phyloP scores from a whole-genome alignment of 345 rosid genomes.

The Pseudoturritis turrita region DNA sequence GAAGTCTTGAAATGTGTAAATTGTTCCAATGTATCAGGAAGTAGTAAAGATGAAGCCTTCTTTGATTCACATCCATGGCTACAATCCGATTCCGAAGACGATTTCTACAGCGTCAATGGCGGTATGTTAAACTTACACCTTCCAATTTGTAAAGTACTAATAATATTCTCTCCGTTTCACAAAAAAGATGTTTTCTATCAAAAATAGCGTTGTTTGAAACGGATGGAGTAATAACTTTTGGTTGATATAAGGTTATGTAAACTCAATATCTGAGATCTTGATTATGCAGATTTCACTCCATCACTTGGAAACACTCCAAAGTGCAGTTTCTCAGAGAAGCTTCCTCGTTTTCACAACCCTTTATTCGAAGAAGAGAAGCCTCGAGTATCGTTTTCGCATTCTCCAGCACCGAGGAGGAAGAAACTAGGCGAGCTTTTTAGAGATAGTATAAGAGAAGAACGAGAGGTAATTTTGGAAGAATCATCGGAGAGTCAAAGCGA shows the following conservation, averaged over 20 bases:
- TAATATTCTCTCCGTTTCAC: background rate
- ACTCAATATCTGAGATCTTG: background rate
- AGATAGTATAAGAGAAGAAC: slow-evolving; percentile 46
- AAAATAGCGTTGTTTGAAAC: too few relatives aligned
- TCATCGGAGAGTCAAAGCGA: slow-evolving; percentile 22
- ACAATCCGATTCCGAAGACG: slow-evolving; percentile 88
- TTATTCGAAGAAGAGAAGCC: slow-evolving; percentile 28
- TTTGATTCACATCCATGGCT: slow-evolving; percentile 72
- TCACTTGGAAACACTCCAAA: slow-evolving; percentile 79
- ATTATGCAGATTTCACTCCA: slow-evolving; percentile 73
- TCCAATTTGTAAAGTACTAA: background rate
- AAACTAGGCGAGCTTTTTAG: slow-evolving; percentile 65
- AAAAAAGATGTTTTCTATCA: too few relatives aligned
- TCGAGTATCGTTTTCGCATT: slow-evolving; percentile 30
- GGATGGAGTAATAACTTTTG: background rate
- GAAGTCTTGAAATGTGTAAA: slow-evolving; percentile 10
- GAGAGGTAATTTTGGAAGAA: slow-evolving; percentile 11
- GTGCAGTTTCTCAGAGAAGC: slow-evolving; percentile 38
- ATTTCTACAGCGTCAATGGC: slow-evolving; percentile 80
- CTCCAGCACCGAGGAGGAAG: slow-evolving; percentile 55
- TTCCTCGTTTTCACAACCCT: slow-evolving; percentile 38
- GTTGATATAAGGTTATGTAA: background rate
- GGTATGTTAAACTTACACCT: slow-evolving; percentile 42
- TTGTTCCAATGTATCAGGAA: slow-evolving; percentile 43
- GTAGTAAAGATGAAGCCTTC: slow-evolving; percentile 71